Conservation (phyloP, 2,329 filamentous ascomycete genomes). For the Bipolaris zeicola region DNA sequence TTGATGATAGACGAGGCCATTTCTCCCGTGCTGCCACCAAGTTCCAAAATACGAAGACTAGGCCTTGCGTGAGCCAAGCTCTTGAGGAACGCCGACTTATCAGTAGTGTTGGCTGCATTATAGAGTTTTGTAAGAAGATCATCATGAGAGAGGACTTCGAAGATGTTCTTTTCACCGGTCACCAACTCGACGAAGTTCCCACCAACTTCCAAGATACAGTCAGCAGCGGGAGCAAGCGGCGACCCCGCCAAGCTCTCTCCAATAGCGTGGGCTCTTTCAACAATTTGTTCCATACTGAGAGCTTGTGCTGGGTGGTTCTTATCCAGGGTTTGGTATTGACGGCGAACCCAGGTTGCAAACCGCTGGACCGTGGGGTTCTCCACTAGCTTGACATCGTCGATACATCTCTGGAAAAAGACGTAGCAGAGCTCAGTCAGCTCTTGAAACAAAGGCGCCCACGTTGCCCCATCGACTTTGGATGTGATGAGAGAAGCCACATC, state of each 20-base stretch:
- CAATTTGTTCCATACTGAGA: neutral
- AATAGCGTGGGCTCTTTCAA: neutral
- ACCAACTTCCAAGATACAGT: neutral
- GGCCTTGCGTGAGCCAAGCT: constrained; percentile 9
- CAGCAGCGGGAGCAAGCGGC: neutral
- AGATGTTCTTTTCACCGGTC: neutral
- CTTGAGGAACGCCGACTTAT: neutral
- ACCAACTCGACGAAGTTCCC: neutral
- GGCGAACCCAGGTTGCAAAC: neutral
- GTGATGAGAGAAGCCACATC: neutral
- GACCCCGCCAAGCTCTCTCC: neutral
- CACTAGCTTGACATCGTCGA: neutral
- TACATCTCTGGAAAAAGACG: neutral
- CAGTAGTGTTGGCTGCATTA: neutral
- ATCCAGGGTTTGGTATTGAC: neutral
- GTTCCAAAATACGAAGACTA: constrained; percentile 6
- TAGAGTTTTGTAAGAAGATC: neutral
- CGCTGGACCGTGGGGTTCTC: neutral
- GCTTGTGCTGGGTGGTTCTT: neutral
- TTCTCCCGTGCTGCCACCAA: constrained; percentile 7
- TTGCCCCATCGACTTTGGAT: neutral
- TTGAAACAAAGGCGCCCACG: neutral
- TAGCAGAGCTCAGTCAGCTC: neutral
- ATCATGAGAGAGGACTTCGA: neutral
- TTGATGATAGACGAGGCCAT: neutral